These are phyloP conservation scores for Aureobasidium musti DNA, from an alignment of 2,329 filamentous ascomycete genomes.

Conservation along the genomic window DNA sequence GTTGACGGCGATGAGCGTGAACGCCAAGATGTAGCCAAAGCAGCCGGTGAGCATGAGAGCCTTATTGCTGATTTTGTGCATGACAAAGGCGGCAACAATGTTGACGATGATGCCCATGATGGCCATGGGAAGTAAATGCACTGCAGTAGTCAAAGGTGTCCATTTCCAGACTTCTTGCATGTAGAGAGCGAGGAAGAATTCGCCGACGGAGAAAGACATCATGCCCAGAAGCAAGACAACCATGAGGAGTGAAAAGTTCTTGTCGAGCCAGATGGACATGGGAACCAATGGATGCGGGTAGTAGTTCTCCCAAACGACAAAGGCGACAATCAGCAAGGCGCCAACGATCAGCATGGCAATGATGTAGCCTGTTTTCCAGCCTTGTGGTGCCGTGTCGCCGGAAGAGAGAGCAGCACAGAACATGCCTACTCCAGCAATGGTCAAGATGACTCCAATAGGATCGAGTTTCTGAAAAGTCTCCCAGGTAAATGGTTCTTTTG, in stretches of 20 bases:
- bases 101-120: conserved; percentile 65
- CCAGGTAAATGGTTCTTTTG: conserved; percentile 49
- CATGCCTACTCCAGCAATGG: conserved; percentile 65
- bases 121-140: conserved; percentile 66
- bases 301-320: conserved; percentile 64
- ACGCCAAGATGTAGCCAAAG: conserved; percentile 47
- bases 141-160: conserved; percentile 60
- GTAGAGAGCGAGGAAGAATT: conserved; percentile 66
- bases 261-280: conserved; percentile 62
- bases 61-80: conserved; percentile 66
- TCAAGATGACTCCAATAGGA: conserved; percentile 60
- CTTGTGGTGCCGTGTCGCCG: conserved; percentile 58
- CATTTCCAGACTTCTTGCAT: conserved; percentile 60
- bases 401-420: conserved; percentile 62
- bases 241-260: conserved; percentile 65
- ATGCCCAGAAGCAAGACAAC: conserved; percentile 60
- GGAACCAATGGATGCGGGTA: conserved; percentile 50
- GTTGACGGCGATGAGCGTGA: conserved; percentile 61
- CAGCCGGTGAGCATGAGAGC: conserved; percentile 60
- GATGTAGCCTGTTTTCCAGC: conserved; percentile 65
- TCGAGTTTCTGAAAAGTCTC: conserved; percentile 61
- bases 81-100: conserved; percentile 60
- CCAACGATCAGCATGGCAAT: conserved; percentile 64
- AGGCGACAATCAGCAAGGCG: conserved; percentile 56
- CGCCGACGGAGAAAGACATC: conserved; percentile 61